A percentile compares a stretch with the other conserved stretches of the same genome.
Evolutionary conservation across 2,329 filamentous ascomycete genomes (phyloP).

Genomic region (Chrysosporium queenslandicum): DNA sequence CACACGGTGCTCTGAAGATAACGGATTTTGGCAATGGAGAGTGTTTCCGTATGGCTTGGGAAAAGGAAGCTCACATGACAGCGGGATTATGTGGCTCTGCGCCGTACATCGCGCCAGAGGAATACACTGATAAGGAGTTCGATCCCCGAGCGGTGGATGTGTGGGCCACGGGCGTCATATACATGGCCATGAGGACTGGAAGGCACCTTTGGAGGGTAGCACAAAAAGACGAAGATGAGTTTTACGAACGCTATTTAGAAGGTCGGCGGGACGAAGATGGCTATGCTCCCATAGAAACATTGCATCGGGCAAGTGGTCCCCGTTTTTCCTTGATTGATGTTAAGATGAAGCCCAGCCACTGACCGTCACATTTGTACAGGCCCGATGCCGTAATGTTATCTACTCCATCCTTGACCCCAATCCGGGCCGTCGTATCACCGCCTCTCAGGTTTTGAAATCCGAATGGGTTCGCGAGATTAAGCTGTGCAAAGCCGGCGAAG

Average conservation of each 20-base stretch:
- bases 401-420: conserved; percentile 97
- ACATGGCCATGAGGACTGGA: conserved; percentile 98
- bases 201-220: conserved; percentile 95
- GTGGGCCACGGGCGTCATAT: conserved; percentile 97
- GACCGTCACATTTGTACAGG: conserved; percentile 43
- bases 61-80: conserved; percentile 96
- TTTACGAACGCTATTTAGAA: conserved; percentile 87
- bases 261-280: conserved; percentile 89
- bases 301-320: conserved; percentile 68
- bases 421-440: conserved; percentile 80
- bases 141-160: conserved; percentile 96
- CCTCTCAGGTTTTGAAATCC: conserved; percentile 91
- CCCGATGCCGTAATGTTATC: conserved; percentile 94
- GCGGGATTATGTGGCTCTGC: conserved; percentile 92
- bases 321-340: conserved; percentile 7
- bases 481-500: conserved; percentile 90
- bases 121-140: conserved; percentile 91
- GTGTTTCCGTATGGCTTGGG: conserved; percentile 99
- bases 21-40: conserved; percentile 98
- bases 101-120: conserved; percentile 93
- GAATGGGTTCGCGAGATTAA: conserved; percentile 98
- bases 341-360: conserved; percentile 15
- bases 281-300: conserved; percentile 88
- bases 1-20: conserved; percentile 86
- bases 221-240: conserved; percentile 93